phyloP scores from a whole-genome alignment of 2,329 filamentous ascomycete species.

The Xylogone sp. region DNA sequence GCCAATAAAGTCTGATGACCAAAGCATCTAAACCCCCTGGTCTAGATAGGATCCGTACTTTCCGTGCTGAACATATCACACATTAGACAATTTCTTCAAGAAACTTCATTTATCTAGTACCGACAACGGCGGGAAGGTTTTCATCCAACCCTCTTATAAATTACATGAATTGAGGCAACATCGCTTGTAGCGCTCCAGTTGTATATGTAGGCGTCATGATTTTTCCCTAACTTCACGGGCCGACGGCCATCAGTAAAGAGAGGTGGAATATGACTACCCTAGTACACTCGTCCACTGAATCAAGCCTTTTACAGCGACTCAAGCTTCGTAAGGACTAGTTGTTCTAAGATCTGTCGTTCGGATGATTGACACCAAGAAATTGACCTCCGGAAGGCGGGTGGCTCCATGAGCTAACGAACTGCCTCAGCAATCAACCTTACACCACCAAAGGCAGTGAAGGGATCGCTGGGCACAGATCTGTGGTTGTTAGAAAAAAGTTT shows the following conservation, averaged over 20 bases:
- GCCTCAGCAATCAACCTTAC: conserved; percentile 74
- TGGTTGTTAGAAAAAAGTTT: conserved; percentile 42
- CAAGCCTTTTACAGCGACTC: conserved; percentile 64
- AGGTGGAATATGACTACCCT: conserved; percentile 82
- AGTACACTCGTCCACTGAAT: conserved; percentile 57
- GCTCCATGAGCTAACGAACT: conserved; percentile 86
- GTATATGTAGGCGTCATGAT: conserved; percentile 28
- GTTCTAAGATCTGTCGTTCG: conserved; percentile 94
- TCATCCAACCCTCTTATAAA: no score
- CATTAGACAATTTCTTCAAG: no score
- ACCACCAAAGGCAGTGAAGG: conserved; percentile 64
- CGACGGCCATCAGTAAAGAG: conserved; percentile 86
- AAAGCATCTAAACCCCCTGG: no score
- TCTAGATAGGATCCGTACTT: no score
- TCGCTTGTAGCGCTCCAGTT: background rate
- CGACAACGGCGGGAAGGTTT: no score
- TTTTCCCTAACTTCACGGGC: conserved; percentile 80
- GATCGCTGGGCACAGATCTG: conserved; percentile 86
- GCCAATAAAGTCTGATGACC: no score
- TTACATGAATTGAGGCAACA: no score
- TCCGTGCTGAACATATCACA: no score
- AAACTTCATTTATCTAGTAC: no score
- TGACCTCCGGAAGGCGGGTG: conserved; percentile 45
- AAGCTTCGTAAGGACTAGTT: conserved; percentile 60
- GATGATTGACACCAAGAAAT: conserved; percentile 76